Evolutionary conservation across 148 eudicot genomes (phyloP).

Genomic region (Camellia granthamiana): DNA sequence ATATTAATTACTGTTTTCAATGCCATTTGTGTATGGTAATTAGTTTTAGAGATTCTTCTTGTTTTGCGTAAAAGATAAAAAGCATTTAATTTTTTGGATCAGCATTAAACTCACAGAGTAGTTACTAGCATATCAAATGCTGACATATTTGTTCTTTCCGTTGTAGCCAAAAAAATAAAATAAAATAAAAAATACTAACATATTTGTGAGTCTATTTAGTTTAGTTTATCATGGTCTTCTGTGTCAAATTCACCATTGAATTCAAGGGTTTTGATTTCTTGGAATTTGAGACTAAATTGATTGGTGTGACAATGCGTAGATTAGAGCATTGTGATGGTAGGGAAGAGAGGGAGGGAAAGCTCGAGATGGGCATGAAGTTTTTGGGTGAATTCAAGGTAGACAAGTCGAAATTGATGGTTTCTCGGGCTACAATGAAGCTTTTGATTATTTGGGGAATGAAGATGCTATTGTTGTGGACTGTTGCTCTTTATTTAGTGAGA

Average conservation of each 20-base stretch:
- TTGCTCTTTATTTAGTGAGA: constrained; percentile 40
- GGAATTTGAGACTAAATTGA: constrained; percentile 4
- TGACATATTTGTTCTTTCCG: background rate
- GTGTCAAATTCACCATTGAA: constrained; percentile 4
- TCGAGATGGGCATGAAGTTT: constrained; percentile 38
- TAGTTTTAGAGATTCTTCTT: constrained; percentile 28
- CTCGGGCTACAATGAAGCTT: constrained; percentile 33
- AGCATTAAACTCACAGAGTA: background rate
- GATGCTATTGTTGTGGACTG: constrained; percentile 41
- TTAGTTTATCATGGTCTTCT: background rate
- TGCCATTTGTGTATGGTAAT: constrained; percentile 1
- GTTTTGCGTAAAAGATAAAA: constrained; percentile 24
- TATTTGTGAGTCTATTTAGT: background rate
- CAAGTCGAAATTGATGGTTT: constrained; percentile 38
- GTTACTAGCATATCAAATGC: background rate
- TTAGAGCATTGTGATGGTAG: constrained; percentile 26
- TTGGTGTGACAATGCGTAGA: constrained; percentile 45
- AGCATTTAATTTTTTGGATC: constrained; percentile 15
- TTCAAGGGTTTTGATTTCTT: constrained; percentile 11
- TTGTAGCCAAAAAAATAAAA: too few species aligned
- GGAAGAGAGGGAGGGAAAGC: constrained; percentile 18
- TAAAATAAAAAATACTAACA: too few species aligned
- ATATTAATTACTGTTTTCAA: background rate
- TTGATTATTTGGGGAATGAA: constrained; percentile 49
- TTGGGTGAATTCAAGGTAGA: constrained; percentile 31